A percentile compares a stretch with the other conserved stretches of the same genome.
Evolutionary conservation across 345 rosid species (phyloP).

Genomic region (Arabidopsis arenosa): DNA sequence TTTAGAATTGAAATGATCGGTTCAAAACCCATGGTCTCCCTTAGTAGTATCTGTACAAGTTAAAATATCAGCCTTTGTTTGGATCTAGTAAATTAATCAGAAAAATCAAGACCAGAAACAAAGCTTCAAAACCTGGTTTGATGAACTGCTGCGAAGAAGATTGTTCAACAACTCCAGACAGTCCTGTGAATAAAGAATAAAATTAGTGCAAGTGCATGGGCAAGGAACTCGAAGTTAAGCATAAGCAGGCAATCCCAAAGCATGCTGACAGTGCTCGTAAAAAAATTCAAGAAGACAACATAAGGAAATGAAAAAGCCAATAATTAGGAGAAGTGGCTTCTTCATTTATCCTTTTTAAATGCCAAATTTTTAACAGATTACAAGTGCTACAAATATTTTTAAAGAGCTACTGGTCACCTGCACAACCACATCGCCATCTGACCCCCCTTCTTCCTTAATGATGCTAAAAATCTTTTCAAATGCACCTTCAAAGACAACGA

Average conservation of each 20-base stretch:
- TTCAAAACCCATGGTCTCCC: conserved; percentile 96
- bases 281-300: background rate
- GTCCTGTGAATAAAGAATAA: conserved; percentile 57
- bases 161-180: conserved; percentile 93
- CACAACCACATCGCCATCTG: conserved; percentile 98
- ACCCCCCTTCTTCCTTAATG: conserved; percentile 92
- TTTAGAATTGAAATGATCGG: conserved; percentile 73
- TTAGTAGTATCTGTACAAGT: conserved; percentile 67
- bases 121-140: conserved; percentile 74
- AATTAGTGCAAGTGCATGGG: conserved; percentile 12
- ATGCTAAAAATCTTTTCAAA: conserved; percentile 95
- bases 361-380: background rate
- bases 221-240: conserved; percentile 17
- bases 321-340: conserved; percentile 12
- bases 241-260: conserved; percentile 24
- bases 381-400: background rate
- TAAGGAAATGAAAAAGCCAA: conserved; percentile 4
- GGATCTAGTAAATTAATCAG: background rate
- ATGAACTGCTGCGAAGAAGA: conserved; percentile 79
- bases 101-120: conserved; percentile 25
- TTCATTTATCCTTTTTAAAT: conserved; percentile 1
- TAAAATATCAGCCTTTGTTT: conserved; percentile 42
- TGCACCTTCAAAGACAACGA: conserved; percentile 97
- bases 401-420: conserved; percentile 61
- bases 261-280: background rate